These are phyloP conservation scores for Oxyria digyna DNA, from an alignment of 148 eudicot species.

Conservation along the genomic window DNA sequence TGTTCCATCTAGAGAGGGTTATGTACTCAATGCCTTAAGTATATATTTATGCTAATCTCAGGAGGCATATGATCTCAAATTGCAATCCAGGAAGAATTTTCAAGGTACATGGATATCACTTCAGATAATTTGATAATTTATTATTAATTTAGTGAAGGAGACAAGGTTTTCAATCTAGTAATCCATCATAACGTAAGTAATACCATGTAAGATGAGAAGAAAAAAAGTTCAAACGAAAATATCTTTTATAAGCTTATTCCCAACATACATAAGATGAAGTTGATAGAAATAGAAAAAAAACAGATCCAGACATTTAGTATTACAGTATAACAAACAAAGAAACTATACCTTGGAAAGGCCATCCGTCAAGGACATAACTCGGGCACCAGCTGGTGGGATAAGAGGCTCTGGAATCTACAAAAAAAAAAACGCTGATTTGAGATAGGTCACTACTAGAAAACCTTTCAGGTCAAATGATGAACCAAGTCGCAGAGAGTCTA, in stretches of 20 bases:
- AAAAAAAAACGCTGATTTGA: constrained; percentile 9
- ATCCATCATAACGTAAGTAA: not conserved
- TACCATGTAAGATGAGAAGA: not conserved
- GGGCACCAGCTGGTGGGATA: constrained; percentile 94
- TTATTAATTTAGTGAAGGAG: not conserved
- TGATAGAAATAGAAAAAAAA: not conserved
- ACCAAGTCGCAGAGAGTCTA: constrained; percentile 9
- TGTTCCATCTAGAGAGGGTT: not conserved
- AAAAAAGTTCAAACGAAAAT: not conserved
- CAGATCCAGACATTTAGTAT: not conserved
- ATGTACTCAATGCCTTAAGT: not conserved
- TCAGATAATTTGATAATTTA: not conserved
- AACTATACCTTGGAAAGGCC: constrained; percentile 73
- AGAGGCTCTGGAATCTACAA: constrained; percentile 93
- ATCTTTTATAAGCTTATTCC: not conserved
- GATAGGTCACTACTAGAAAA: constrained; percentile 5
- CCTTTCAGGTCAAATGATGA: not conserved
- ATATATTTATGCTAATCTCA: not conserved
- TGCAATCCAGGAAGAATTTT: not conserved
- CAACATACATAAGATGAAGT: not conserved
- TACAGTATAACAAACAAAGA: not conserved
- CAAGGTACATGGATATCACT: not conserved
- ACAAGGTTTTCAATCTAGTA: not conserved
- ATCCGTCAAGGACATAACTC: constrained; percentile 97
- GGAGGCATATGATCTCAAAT: not conserved